These are phyloP conservation scores for Claviceps spartinae DNA, from an alignment of 2,329 filamentous ascomycete genomes.

Conservation along the genomic window DNA sequence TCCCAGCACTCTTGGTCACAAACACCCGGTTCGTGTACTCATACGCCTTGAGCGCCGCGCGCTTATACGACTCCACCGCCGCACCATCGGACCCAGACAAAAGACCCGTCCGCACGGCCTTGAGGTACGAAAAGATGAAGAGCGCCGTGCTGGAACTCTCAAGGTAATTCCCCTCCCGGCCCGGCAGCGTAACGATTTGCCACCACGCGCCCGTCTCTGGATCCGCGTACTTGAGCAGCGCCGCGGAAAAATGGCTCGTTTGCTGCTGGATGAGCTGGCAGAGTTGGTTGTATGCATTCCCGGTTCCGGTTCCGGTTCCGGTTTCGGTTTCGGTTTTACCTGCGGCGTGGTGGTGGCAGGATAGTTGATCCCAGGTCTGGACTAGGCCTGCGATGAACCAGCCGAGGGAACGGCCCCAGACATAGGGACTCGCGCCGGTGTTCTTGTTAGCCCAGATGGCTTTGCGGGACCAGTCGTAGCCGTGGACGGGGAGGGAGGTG, in stretches of 20 bases:
- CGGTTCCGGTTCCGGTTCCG: no score
- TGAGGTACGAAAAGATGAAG: constrained; percentile 32
- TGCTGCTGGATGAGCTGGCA: constrained; percentile 10
- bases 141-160: constrained; percentile 46
- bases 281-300: neutral
- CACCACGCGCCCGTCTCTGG: constrained; percentile 40
- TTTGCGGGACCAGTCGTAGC: constrained; percentile 34
- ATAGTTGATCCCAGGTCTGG: constrained; percentile 32
- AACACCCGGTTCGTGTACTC: constrained; percentile 27
- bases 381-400: constrained; percentile 41
- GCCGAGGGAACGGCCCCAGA: constrained; percentile 40
- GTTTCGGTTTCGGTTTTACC: no score
- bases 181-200: constrained; percentile 34
- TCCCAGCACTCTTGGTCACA: constrained; percentile 22
- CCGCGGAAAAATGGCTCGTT: neutral
- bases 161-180: constrained; percentile 43
- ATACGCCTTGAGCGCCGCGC: constrained; percentile 13
- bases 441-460: constrained; percentile 37
- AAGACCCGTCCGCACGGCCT: constrained; percentile 6
- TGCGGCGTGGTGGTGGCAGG: neutral
- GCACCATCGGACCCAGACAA: neutral
- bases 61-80: neutral
- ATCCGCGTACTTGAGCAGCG: constrained; percentile 23
- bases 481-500: constrained; percentile 25
- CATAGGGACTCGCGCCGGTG: constrained; percentile 36